phyloP scores from a whole-genome alignment of 805 yeast species.

The Saccharomycopsis sp. region DNA sequence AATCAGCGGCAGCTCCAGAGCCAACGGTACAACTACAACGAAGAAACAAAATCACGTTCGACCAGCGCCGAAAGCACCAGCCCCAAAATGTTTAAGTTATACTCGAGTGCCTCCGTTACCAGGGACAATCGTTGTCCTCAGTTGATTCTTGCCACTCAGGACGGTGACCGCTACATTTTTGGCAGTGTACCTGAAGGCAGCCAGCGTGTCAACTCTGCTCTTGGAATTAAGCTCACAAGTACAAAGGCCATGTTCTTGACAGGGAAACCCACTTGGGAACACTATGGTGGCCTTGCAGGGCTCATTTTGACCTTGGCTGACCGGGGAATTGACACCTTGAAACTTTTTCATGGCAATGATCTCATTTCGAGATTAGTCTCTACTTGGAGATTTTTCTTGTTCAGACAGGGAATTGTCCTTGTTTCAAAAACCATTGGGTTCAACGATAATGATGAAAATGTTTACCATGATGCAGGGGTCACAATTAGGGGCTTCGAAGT shows the following conservation, averaged over 20 bases:
- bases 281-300: slow-evolving; percentile 92
- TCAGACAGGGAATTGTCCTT: slow-evolving; percentile 60
- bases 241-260: slow-evolving; percentile 63
- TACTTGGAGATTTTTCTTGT: slow-evolving; percentile 82
- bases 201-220: slow-evolving; percentile 64
- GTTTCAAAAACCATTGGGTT: slow-evolving; percentile 21
- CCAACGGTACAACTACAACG: no score
- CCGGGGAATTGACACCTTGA: slow-evolving; percentile 52
- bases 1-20: no score
- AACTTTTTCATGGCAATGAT: slow-evolving; percentile 44
- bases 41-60: no score
- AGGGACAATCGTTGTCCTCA: slow-evolving; percentile 43
- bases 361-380: slow-evolving; percentile 51
- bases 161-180: slow-evolving; percentile 52
- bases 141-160: slow-evolving; percentile 36
- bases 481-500: slow-evolving; percentile 11
- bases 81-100: no score
- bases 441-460: slow-evolving; percentile 24
- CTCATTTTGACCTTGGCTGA: slow-evolving; percentile 73
- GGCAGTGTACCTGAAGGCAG: slow-evolving; percentile 84
- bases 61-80: no score
- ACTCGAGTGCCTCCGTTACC: no score
- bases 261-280: slow-evolving; percentile 68
- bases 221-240: slow-evolving; percentile 47
- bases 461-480: slow-evolving; percentile 5